Percentiles rank a stretch among this genome's conserved stretches.
These are phyloP conservation scores for Trichoderma brevicompactum DNA, from an alignment of 2,329 filamentous ascomycete genomes.

Conservation along the genomic window DNA sequence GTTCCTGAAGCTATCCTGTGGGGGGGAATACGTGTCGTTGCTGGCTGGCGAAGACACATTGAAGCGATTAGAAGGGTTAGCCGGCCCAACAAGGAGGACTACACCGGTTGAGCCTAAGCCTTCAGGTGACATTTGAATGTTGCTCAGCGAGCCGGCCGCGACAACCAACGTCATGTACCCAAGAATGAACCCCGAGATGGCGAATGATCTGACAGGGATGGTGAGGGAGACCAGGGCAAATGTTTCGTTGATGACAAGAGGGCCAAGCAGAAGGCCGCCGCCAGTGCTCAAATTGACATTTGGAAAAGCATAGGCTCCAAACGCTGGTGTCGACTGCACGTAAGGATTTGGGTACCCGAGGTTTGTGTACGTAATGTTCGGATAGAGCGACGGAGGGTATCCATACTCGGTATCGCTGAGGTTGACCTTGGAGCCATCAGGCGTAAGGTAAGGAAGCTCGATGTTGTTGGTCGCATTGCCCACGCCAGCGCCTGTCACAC, in stretches of 20 bases:
- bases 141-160: constrained; percentile 66
- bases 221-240: constrained; percentile 82
- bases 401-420: constrained; percentile 68
- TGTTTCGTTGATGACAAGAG: constrained; percentile 70
- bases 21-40: constrained; percentile 51
- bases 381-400: constrained; percentile 74
- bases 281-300: constrained; percentile 55
- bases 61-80: constrained; percentile 68
- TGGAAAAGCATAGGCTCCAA: constrained; percentile 55
- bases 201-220: constrained; percentile 71
- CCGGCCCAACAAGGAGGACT: constrained; percentile 72
- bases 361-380: constrained; percentile 71
- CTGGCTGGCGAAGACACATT: constrained; percentile 49
- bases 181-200: constrained; percentile 63
- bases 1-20: constrained; percentile 45
- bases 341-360: constrained; percentile 48
- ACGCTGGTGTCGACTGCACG: constrained; percentile 48
- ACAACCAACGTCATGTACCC: constrained; percentile 86
- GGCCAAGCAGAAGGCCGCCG: constrained; percentile 73
- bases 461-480: constrained; percentile 50
- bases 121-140: constrained; percentile 65
- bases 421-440: constrained; percentile 61
- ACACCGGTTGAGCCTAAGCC: constrained; percentile 72
- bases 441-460: constrained; percentile 61
- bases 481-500: constrained; percentile 59